Base-by-base conservation (phyloP, 2,329 filamentous ascomycete species). In the Aspergillus neotritici region DNA sequence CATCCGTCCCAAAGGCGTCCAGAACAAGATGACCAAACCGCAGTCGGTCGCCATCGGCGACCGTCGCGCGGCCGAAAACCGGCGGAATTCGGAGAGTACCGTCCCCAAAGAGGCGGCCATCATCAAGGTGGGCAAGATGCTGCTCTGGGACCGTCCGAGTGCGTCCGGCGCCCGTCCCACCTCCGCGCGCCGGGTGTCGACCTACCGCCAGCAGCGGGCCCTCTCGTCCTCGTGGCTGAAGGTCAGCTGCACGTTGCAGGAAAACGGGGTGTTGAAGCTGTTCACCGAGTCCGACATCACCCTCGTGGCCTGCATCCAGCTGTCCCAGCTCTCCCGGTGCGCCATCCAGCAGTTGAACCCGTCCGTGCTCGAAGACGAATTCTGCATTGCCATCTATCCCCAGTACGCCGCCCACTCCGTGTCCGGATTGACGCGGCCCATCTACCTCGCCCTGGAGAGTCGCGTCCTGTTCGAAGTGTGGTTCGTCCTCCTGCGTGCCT, bases 381-480 rank as follows among this genome's bases (percentile, higher is more conserved):
- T 87, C 60, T 97, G 90, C 69, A 86, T 98, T 50, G 90, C 87
- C 40, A 91, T 98, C 36, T 96, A 96, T 60, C 91, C 93, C 12
- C 90, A 91, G 50, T 97, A 98, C 66, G 83, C 87, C 1, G 77
- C 85, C 8, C 81, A 80, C 14, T 79, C 87, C 1, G 84, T 80
- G 3, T 78, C 84, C 13, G 74, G 91, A 43, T 84, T 91, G 21
- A 83, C 88, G 46, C 82, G 87, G n/a, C 91, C 93, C 0, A 83
- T 97, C 30, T 96, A 94, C 61, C 74, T 98, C 29, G 86, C 87
- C 3, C 69, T 96, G 34, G 91, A 97, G 54, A 90, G 81, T 17
- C 80, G 90, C 33, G 82, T 94, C 5, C 74, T 94, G n/a, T 95
- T 94, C 57, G 93, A 98, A 63, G 93, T 96, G 10, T 98, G 93